Evolutionary conservation across 176 grass and related monocot species (phyloP).

Genomic region (Paspalum vaginatum): DNA sequence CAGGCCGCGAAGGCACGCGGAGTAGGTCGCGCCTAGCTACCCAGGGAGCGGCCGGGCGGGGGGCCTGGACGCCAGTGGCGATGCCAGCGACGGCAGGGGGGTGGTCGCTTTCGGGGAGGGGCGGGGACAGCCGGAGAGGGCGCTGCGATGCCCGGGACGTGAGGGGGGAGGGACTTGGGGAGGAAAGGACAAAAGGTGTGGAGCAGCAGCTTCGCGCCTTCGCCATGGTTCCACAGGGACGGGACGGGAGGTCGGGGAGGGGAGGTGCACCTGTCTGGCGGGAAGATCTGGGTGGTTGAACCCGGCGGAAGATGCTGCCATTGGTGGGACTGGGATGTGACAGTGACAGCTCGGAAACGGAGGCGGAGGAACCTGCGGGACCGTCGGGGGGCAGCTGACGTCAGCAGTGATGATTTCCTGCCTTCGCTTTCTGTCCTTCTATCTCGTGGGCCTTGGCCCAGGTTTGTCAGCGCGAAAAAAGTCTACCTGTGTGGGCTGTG

Average conservation of each 20-base stretch:
- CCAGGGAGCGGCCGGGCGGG: background rate
- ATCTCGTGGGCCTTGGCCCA: background rate
- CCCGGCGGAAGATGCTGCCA: conserved; percentile 29
- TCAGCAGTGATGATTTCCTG: background rate
- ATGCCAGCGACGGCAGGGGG: background rate
- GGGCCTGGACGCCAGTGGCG: background rate
- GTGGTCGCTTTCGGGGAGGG: background rate
- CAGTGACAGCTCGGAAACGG: background rate
- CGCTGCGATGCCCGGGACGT: background rate
- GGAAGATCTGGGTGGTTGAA: conserved; percentile 23
- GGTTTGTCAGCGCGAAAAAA: too few species aligned
- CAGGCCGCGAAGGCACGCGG: background rate
- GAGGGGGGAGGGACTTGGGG: background rate
- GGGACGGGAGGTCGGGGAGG: background rate
- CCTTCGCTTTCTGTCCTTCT: too few species aligned
- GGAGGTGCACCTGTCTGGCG: conserved; percentile 11
- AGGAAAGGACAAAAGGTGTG: background rate
- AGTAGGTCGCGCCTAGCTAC: background rate
- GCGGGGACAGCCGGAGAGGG: background rate
- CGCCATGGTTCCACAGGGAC: conserved; percentile 32
- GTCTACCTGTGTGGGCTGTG: background rate
- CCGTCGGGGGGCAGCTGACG: background rate
- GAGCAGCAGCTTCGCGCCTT: conserved; percentile 19
- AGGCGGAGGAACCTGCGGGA: conserved; percentile 1
- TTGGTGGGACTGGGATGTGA: conserved; percentile 18